phyloP scores from a whole-genome alignment of 2,329 filamentous ascomycete species.

The Aspergillus viridinutans region DNA sequence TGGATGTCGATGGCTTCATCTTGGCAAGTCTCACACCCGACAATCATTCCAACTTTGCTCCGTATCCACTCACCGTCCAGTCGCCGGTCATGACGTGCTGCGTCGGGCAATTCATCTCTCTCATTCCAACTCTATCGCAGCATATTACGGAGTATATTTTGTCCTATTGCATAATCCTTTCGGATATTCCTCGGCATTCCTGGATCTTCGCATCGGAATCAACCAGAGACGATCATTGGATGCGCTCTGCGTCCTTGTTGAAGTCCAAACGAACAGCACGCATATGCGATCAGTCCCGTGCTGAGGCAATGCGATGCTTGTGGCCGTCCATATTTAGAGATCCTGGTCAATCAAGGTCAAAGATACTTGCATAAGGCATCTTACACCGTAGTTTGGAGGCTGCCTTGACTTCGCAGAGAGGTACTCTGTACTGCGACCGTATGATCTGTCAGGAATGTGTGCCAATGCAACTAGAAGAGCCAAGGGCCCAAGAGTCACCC shows the following conservation, averaged over 20 bases:
- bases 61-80: not conserved
- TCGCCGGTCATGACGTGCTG: not conserved
- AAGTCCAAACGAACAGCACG: not conserved
- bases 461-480: not conserved
- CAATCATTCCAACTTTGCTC: not conserved
- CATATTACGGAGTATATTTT: not conserved
- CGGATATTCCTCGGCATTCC: not conserved
- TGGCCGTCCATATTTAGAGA: not conserved
- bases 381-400: not conserved
- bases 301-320: not conserved
- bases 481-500: not conserved
- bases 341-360: not conserved
- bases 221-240: not conserved
- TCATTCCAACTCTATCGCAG: not conserved
- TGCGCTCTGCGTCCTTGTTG: not conserved
- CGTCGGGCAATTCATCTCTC: not conserved
- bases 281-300: not conserved
- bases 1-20: not conserved
- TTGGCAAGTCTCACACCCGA: not conserved
- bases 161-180: not conserved
- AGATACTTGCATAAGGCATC: not conserved
- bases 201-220: not conserved
- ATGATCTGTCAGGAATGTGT: not conserved
- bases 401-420: not conserved
- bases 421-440: not conserved